These are phyloP conservation scores for Neofusicoccum parvum DNA, from an alignment of 2,329 filamentous ascomycete genomes.

Conservation along the genomic window DNA sequence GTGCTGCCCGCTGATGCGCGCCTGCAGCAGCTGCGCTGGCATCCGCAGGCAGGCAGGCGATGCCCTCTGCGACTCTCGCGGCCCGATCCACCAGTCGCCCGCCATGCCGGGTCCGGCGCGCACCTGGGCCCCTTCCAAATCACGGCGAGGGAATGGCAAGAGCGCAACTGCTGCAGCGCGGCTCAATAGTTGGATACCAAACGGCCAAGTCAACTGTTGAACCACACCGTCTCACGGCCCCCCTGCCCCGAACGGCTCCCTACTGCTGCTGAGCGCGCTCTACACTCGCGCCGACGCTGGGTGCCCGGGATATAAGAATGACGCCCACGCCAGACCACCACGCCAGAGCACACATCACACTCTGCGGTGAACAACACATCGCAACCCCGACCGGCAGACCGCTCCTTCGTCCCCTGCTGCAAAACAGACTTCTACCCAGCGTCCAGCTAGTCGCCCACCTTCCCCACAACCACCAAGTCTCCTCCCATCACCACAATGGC, in stretches of 20 bases:
- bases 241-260: constrained; percentile 14
- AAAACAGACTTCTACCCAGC: constrained; percentile 12
- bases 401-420: constrained; percentile 13
- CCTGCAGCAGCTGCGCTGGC: constrained; percentile 19
- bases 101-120: constrained; percentile 3
- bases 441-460: not conserved
- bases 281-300: not conserved
- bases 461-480: constrained; percentile 14
- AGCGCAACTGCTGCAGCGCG: constrained; percentile 15
- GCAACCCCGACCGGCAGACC: not conserved
- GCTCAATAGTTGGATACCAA: constrained; percentile 21
- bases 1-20: constrained; percentile 1
- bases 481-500: constrained; percentile 20
- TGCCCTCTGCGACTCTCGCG: constrained; percentile 1
- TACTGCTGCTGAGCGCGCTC: not conserved
- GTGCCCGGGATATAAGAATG: constrained; percentile 14
- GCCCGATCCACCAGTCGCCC: constrained; percentile 19
- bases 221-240: constrained; percentile 22
- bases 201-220: constrained; percentile 22
- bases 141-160: constrained; percentile 3
- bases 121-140: constrained; percentile 19
- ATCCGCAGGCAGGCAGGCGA: not conserved
- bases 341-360: constrained; percentile 24
- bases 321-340: constrained; percentile 20
- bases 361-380: constrained; percentile 12